Conservation (phyloP, 2,329 filamentous ascomycete species). For the Monosporascus sp. region DNA sequence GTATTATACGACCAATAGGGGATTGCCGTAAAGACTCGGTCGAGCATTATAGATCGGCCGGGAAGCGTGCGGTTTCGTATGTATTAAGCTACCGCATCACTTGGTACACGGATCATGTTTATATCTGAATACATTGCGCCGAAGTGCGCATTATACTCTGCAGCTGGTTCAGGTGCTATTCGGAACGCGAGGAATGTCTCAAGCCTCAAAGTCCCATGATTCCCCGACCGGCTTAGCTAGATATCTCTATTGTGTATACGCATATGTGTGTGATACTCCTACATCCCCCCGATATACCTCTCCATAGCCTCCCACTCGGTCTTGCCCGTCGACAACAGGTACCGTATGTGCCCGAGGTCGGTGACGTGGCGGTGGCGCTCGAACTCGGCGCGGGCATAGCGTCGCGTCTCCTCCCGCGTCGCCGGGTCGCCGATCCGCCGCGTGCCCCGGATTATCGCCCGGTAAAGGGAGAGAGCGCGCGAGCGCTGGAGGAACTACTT, state of each 20-base stretch:
- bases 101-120: not conserved
- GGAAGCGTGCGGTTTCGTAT: too few species aligned
- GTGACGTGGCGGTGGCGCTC: conserved; percentile 52
- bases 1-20: not conserved
- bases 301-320: conserved; percentile 62
- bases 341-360: conserved; percentile 55
- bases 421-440: conserved; percentile 43
- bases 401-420: conserved; percentile 50
- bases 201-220: not conserved
- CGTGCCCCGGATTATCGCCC: conserved; percentile 51
- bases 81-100: not conserved
- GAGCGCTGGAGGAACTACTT: conserved; percentile 53
- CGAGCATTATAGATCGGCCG: not conserved
- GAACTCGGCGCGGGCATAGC: conserved; percentile 56
- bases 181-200: too few species aligned
- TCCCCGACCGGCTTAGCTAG: not conserved
- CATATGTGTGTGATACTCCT: not conserved
- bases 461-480: conserved; percentile 52
- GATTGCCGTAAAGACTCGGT: conserved; percentile 14
- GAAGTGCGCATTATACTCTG: too few species aligned
- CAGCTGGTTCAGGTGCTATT: too few species aligned
- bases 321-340: conserved; percentile 59
- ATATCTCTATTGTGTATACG: not conserved
- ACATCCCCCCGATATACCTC: conserved; percentile 48
- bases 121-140: too few species aligned